phyloP scores from a whole-genome alignment of 176 grass and related monocot species.

The sorghum (Sorghum bicolor) region DNA sequence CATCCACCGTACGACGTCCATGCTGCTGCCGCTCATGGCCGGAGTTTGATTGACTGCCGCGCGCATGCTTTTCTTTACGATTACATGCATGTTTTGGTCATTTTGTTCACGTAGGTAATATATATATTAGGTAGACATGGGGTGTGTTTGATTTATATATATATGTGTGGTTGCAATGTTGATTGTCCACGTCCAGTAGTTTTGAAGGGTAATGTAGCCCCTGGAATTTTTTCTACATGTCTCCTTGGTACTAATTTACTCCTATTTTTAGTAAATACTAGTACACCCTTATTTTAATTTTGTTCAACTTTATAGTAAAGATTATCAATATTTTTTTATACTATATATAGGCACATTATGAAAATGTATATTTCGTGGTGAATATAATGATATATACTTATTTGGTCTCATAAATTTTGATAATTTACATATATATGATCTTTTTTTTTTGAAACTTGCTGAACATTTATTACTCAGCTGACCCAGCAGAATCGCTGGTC shows the following conservation, averaged over 20 bases:
- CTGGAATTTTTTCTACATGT: conserved; percentile 19
- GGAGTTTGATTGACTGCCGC: background rate
- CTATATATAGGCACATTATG: too few relatives aligned
- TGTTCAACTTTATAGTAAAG: background rate
- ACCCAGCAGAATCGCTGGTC: too few relatives aligned
- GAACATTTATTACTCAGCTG: too few relatives aligned
- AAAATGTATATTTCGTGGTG: too few relatives aligned
- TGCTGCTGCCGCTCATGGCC: background rate
- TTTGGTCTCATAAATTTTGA: too few relatives aligned
- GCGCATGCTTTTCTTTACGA: conserved; percentile 6
- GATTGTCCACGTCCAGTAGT: background rate
- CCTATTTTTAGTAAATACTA: background rate
- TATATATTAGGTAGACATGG: conserved; percentile 11
- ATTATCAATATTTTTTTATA: background rate
- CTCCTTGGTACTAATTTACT: background rate
- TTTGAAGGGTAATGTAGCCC: background rate
- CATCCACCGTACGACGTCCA: background rate
- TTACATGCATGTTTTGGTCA: conserved; percentile 14
- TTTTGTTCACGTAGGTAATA: conserved; percentile 30
- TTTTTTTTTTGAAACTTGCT: too few relatives aligned
- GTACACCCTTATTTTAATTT: background rate
- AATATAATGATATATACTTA: too few relatives aligned
- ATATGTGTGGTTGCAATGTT: background rate
- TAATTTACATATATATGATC: too few relatives aligned
- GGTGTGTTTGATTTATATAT: background rate